A percentile compares a stretch with the other conserved stretches of the same genome.
These are phyloP conservation scores for Xanthoparmelia taractica DNA, from an alignment of 495 filamentous ascomycete species.

Conservation along the genomic window DNA sequence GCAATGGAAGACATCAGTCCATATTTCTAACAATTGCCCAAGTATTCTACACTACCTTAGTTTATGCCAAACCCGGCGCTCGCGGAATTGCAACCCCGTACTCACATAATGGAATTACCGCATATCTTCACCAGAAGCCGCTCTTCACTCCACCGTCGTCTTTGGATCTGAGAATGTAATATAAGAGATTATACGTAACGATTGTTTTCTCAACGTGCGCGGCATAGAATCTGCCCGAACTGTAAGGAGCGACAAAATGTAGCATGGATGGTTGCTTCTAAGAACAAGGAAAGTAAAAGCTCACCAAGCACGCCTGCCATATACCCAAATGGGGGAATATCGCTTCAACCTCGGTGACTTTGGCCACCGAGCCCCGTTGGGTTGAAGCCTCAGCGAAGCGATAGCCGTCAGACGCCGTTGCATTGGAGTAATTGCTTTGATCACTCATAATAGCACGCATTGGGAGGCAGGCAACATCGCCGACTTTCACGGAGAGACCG, in stretches of 20 bases:
- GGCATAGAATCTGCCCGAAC: constrained; percentile 18
- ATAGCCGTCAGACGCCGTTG: constrained; percentile 7
- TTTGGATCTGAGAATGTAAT: constrained; percentile 15
- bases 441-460: constrained; percentile 17
- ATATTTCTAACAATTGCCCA: too few species aligned
- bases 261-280: not conserved
- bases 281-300: not conserved
- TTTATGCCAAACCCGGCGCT: too few species aligned
- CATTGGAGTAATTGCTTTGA: constrained; percentile 9
- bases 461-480: constrained; percentile 16
- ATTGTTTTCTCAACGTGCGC: constrained; percentile 7
- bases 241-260: not conserved
- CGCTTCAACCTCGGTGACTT: constrained; percentile 7
- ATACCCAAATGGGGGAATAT: constrained; percentile 16
- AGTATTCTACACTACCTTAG: too few species aligned
- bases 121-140: constrained; percentile 11
- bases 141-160: not conserved
- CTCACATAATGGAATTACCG: constrained; percentile 6
- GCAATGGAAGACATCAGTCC: too few species aligned
- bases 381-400: not conserved
- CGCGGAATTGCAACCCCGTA: not conserved
- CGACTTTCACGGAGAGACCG: constrained; percentile 9
- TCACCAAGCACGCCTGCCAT: constrained; percentile 14
- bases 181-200: constrained; percentile 1
- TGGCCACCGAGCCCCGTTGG: not conserved